Evolutionary conservation across 2,329 filamentous ascomycete species (phyloP), one percentile per base, ranked within the genome.

Genomic region (Nigrograna mackinnonii): DNA sequence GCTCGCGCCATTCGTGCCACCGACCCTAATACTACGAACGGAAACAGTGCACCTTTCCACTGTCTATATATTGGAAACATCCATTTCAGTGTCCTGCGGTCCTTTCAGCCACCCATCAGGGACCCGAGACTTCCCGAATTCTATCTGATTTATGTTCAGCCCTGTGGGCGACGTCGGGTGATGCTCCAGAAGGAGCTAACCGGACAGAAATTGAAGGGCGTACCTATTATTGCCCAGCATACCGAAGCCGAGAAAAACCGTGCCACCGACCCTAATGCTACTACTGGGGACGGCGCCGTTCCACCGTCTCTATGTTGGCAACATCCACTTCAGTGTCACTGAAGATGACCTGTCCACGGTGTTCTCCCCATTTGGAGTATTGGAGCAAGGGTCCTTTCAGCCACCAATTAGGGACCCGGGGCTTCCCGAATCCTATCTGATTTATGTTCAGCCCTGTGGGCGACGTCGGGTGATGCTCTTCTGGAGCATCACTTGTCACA

Each of bases 191-290:
- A n/a, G n/a, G 89, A 96, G 77, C 91, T 99, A 78, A 99, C 94
- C 71, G 94, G 94, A 74, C 92, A 97, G 78, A 96, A 94, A 75
- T 86, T 99, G 73, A 79, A 96, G 86, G 91, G 91, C 79, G 96
- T 99, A 57, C 94, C 94, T 46, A 95, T 99, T 69, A 99, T 99
- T 62, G 94, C 92, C 41, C 92, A 97, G 74, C 85, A 96, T 69
- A 97, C 94, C 61, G 94, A 99, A 79, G 94, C 94, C 68, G 94
- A 99, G 73, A 99, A 99, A 79, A 99, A 99, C 68, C 91, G 94
- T 59, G 92, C 96, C n/a, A 76, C 80, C 39, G 62, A 62, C 36
- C 55, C 56, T 35, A 72, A 78, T 37, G 79, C 80, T 54, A 84
- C 79, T 54, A 77, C 74, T 45, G 83, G 89, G 57, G 91, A 91